Evolutionary conservation across 345 rosid species (phyloP), one percentile per base, ranked within the genome.

Genomic region (Euclidium syriacum): DNA sequence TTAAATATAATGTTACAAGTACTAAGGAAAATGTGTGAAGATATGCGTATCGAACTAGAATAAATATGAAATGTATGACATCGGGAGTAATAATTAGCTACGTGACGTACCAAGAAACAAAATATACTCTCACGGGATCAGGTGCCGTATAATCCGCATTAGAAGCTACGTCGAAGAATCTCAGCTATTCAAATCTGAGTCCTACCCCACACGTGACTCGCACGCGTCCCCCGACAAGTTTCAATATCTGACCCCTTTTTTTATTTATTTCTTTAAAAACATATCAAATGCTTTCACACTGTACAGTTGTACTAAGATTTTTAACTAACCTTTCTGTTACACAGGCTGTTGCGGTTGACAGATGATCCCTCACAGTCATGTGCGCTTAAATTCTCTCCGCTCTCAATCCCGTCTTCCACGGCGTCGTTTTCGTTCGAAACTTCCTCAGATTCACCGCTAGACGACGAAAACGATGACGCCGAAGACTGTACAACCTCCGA

Each of bases 61-160:
- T n/a, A 7, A 5, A 1, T 23, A 17, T 30, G 6, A 58, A 58
- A 22, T 38, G 6, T 35, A 11, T 25, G 35, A 25, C 27, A 24
- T 23, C 7, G 22, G 4, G 42, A 59, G 46, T 58, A 32, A 59
- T 59, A 50, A 67, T 43, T 8, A 1, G 15, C 25, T 53, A 35
- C 30, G 38, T 62, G 8, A 3, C 32, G 73, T 61, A 25, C 52
- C 53, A 64, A 32, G 33, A 27, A 48, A 55, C 51, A 30, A 32
- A 12, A 43, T 36, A 42, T 27, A 62, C 47, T 61, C 67, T 53
- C 51, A 60, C 65, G 73, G 71, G 68, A 71, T 61, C 70, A 58
- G 48, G 20, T 26, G 81, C 81, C 82, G 88, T 78, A 50, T 77
- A 78, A 77, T 61, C 72, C 85, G 81, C 59, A 16, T 36, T 27